Evolutionary conservation across 164 flowering plant species (phyloP), one percentile per base, ranked within the genome.

Genomic region (Magnolia changhungtana): DNA sequence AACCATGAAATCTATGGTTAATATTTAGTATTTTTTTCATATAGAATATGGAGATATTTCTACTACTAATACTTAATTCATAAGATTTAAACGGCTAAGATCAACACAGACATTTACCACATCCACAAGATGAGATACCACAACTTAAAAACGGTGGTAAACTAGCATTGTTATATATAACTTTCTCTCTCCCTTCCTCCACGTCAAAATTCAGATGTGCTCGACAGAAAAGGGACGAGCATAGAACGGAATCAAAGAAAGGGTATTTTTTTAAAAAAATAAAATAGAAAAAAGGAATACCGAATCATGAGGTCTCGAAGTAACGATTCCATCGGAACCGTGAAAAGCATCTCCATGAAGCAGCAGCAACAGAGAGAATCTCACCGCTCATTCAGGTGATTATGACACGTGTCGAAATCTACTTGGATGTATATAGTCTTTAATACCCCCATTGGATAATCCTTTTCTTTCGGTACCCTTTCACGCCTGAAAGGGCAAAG

Each of bases 301-400:
- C 63, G 67, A 78, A 68, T 68, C 80, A 67, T 61, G 72, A 78
- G 55, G 3, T 65, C 14, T 65, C 23, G 68, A 65, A 65, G 29
- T 61, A 67, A 73, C 65, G 84, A 77, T 79, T 79, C 80, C 71
- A 73, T 74, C 69, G 81, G 77, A 81, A 61, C 66, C 73, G 72
- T 37, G 65, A 71, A 76, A 81, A 74, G 29, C 59, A 55, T 55
- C 59, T 55, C 14, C 59, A 55, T 0, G 10, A 14, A 9, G 59
- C 59, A 9, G 20, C 14, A 29, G 52, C 31, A 68, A 23, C 16
- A 37, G 49, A 68, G 68, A 11, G 67, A 55, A 75, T 69, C 72
- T 55, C 52, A 69, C 67, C 66, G 67, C 72, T 75, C 72, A 14
- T 24, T n/a, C 13, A 37, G 5, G 52, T 45, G 58, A 69, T 37